Conservation (phyloP, 495 filamentous ascomycete genomes). For the Trypethelium eluteriae region DNA sequence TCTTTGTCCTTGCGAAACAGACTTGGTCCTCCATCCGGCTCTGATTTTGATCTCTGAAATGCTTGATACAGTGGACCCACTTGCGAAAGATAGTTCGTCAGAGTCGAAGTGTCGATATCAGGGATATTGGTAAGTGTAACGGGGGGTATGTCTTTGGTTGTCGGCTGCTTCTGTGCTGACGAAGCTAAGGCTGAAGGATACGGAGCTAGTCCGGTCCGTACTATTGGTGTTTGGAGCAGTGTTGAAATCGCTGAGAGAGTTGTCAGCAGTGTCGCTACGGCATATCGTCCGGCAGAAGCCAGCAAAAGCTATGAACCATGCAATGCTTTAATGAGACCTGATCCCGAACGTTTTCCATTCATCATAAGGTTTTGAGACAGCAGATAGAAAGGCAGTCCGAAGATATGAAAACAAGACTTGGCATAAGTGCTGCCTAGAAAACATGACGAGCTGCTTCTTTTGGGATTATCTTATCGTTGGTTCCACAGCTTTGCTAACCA, state of each 20-base stretch:
- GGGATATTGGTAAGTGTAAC: slow-evolving; percentile 87
- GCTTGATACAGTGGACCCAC: slow-evolving; percentile 77
- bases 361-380: no score
- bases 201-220: slow-evolving; percentile 75
- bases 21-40: slow-evolving; percentile 43
- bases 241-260: slow-evolving; percentile 70
- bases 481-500: neutral
- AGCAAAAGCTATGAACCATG: neutral
- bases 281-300: neutral
- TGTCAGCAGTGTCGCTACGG: slow-evolving; percentile 11
- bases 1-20: slow-evolving; percentile 36
- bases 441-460: neutral
- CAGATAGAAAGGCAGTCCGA: no score
- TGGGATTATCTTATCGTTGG: neutral
- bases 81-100: slow-evolving; percentile 75
- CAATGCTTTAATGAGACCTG: no score
- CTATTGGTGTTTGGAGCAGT: slow-evolving; percentile 80
- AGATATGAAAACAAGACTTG: neutral
- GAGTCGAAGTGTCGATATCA: slow-evolving; percentile 68
- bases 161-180: slow-evolving; percentile 70
- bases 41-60: slow-evolving; percentile 66
- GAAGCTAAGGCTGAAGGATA: slow-evolving; percentile 54
- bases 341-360: no score
- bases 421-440: neutral
- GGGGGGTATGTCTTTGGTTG: slow-evolving; percentile 87